Conservation (phyloP, 306 rosid species). For the Cicer pinnatifidum region DNA sequence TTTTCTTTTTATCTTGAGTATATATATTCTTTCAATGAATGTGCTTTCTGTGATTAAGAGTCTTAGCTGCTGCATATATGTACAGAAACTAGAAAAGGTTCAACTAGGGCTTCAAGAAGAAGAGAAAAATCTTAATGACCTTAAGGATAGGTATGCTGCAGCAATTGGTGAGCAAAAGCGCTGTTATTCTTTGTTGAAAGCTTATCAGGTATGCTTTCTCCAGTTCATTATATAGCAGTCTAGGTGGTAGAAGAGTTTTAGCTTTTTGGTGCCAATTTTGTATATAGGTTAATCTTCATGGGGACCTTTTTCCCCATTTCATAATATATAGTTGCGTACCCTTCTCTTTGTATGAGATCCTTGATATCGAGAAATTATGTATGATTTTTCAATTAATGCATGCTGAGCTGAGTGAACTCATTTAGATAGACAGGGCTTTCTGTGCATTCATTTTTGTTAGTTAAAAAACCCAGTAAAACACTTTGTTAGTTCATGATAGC, state of each 20-base stretch:
- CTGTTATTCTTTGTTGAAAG: slow-evolving; percentile 71
- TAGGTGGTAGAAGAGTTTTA: not conserved
- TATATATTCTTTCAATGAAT: not conserved
- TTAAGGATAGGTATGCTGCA: slow-evolving; percentile 64
- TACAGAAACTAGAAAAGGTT: slow-evolving; percentile 78
- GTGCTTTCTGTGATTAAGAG: slow-evolving; percentile 30
- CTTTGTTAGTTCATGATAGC: not conserved
- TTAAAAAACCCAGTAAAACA: not conserved
- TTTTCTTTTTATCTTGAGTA: slow-evolving; percentile 6
- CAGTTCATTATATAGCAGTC: not conserved
- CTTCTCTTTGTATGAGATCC: not conserved
- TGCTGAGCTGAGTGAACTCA: not conserved
- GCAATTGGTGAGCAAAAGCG: slow-evolving; percentile 69
- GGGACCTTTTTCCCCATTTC: not conserved
- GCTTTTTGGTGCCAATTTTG: slow-evolving; percentile 16
- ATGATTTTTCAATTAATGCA: not conserved
- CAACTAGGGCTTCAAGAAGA: slow-evolving; percentile 65
- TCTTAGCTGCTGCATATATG: slow-evolving; percentile 40
- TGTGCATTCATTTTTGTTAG: not conserved
- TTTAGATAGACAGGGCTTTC: not conserved
- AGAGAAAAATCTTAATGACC: slow-evolving; percentile 59
- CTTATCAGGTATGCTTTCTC: slow-evolving; percentile 68
- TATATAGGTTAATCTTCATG: not conserved
- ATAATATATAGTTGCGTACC: not conserved
- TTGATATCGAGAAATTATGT: not conserved